phyloP scores from a whole-genome alignment of 2,329 filamentous ascomycete genomes.

The Pestalotiopsis sp. region DNA sequence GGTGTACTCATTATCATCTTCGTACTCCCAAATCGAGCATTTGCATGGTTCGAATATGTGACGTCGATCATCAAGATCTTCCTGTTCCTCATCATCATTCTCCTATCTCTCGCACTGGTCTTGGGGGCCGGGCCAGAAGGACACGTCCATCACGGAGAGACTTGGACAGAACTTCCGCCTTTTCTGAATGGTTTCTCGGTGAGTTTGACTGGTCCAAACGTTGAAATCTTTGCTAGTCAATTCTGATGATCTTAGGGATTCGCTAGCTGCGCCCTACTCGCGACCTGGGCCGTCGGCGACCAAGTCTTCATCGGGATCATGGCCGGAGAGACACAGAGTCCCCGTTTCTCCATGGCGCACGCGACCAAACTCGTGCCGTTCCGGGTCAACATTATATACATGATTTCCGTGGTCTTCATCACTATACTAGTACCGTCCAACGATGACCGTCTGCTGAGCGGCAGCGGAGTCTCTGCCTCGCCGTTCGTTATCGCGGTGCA shows the following conservation, averaged over 20 bases:
- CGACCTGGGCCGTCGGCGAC: slow-evolving; percentile 21
- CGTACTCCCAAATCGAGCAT: slow-evolving; percentile 21
- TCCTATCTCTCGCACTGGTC: slow-evolving; percentile 37
- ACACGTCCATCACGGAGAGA: slow-evolving; percentile 30
- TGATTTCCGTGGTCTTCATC: slow-evolving; percentile 31
- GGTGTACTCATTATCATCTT: slow-evolving; percentile 19
- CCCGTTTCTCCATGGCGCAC: slow-evolving; percentile 35
- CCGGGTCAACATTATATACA: slow-evolving; percentile 32
- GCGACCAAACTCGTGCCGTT: slow-evolving; percentile 32
- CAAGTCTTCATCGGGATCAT: slow-evolving; percentile 36
- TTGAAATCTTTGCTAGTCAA: slow-evolving; percentile 24
- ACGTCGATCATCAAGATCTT: slow-evolving; percentile 38
- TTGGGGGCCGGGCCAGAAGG: slow-evolving; percentile 39
- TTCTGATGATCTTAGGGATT: neutral
- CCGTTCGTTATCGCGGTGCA: neutral
- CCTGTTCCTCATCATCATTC: slow-evolving; percentile 35
- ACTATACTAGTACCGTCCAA: neutral
- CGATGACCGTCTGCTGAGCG: neutral
- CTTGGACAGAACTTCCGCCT: slow-evolving; percentile 31
- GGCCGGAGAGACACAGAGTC: slow-evolving; percentile 35
- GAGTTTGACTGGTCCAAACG: neutral
- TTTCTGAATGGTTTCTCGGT: slow-evolving; percentile 36
- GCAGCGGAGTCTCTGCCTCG: neutral
- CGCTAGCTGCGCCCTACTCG: slow-evolving; percentile 18
- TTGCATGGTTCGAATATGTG: slow-evolving; percentile 38